Evolutionary conservation across 208 protist genomes (phyloP), one percentile per base, ranked within the genome.

Genomic region (Endotrypanum monterogeii): DNA sequence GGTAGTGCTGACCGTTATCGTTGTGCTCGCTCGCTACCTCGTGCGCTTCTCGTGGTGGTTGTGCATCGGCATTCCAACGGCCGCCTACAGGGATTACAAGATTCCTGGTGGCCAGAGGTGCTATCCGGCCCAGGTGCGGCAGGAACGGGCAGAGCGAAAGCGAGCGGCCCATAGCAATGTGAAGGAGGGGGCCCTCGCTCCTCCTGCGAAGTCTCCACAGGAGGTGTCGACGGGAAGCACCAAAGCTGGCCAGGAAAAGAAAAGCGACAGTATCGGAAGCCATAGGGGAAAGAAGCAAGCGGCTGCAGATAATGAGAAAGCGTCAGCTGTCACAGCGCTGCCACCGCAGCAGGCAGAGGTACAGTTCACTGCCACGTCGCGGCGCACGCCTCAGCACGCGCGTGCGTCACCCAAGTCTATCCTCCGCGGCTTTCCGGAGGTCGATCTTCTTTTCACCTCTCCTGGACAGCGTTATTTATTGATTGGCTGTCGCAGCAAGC

Each of bases 401-500:
- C 71, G 76, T 39, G 76, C 76, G n/a, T 56, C 63, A 23, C 76
- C 76, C 14, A 60, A 46, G 57, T 94, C 86, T 54, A 70, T 86
- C 20, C 62, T 94, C 16, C 82, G 84, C 52, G 90, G 90, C 32
- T 83, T 86, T 44, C 81, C 87, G 8, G 69, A 86, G 35, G 90
- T 94, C 57, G 85, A 94, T 69, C 54, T 90, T 30, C 62, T 94
- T 57, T 48, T 88, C 54, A 68, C 82, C 28, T 94, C 90, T n/a
- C 88, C 90, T 14, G 80, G 74, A 12, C 84, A 92, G 74, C 71
- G 79, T 41, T 90, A 83, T 70, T 55, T 94, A 32, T 75, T 94
- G n/a, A 80, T 92, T 20, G 80, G 85, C 18, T 89, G 87, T 68
- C 82, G 86, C 75, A 88, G 80, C 79, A 95, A 95, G 75, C 81